phyloP scores from a whole-genome alignment of 192 early-diverging fungal species.

The Coemansia furcata region DNA sequence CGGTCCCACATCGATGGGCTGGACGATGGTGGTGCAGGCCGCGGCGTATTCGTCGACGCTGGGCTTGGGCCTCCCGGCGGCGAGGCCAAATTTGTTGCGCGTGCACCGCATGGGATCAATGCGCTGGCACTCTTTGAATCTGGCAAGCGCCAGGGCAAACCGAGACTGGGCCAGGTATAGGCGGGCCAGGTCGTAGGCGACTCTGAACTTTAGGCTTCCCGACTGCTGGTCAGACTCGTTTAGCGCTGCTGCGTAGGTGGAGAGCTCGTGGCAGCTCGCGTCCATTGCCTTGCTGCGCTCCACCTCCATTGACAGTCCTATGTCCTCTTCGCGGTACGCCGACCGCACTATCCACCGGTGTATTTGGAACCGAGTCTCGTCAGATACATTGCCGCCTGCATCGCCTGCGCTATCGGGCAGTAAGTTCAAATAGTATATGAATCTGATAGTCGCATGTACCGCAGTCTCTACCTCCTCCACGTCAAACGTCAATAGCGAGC shows the following conservation, averaged over 20 bases:
- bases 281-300: slow-evolving; percentile 11
- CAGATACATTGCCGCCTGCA: background rate
- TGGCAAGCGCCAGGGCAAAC: slow-evolving; percentile 5
- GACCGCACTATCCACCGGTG: slow-evolving; percentile 36
- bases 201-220: background rate
- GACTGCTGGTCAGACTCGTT: background rate
- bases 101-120: slow-evolving; percentile 14
- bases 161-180: slow-evolving; percentile 22
- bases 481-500: slow-evolving; percentile 11
- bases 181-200: slow-evolving; percentile 33
- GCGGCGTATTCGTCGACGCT: slow-evolving; percentile 36
- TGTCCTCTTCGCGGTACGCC: slow-evolving; percentile 41
- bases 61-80: background rate
- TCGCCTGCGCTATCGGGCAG: slow-evolving; percentile 1
- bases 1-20: background rate
- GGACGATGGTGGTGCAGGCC: slow-evolving; percentile 22
- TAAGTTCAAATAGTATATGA: slow-evolving; percentile 32
- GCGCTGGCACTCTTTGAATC: slow-evolving; percentile 27
- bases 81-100: slow-evolving; percentile 13
- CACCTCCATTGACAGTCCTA: slow-evolving; percentile 18
- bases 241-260: background rate
- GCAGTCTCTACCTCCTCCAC: slow-evolving; percentile 33
- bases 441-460: slow-evolving; percentile 33
- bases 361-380: slow-evolving; percentile 11
- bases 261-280: slow-evolving; percentile 3